Percentiles rank a stretch among this genome's conserved stretches.
phyloP scores from a whole-genome alignment of 441 rosid species.

The Populus tomentosa region DNA sequence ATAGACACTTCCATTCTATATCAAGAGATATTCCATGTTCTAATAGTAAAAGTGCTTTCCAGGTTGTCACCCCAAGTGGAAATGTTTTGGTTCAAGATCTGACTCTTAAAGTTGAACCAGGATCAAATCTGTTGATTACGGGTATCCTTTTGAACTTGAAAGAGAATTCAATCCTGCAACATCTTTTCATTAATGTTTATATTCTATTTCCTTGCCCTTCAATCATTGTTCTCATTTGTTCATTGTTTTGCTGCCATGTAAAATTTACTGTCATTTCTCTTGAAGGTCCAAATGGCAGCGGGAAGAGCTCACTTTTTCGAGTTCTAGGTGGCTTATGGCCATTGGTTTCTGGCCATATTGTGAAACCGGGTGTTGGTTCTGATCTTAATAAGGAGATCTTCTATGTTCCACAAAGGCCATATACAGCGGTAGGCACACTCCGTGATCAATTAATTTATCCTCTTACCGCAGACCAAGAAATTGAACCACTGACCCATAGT shows the following conservation, averaged over 20 bases:
- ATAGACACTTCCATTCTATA: not conserved
- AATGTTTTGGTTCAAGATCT: slow-evolving; percentile 95
- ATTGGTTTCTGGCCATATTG: slow-evolving; percentile 86
- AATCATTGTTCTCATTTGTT: not conserved
- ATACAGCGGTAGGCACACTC: slow-evolving; percentile 97
- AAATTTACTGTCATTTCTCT: slow-evolving; percentile 18
- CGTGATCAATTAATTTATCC: slow-evolving; percentile 99
- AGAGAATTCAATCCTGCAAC: slow-evolving; percentile 3
- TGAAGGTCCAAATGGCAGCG: slow-evolving; percentile 99
- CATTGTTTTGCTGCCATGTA: not conserved
- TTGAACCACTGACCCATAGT: slow-evolving; percentile 56
- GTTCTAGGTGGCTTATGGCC: slow-evolving; percentile 99
- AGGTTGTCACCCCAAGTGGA: slow-evolving; percentile 99
- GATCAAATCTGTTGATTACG: slow-evolving; percentile 96
- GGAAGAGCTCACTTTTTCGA: slow-evolving; percentile 99
- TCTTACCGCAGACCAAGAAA: slow-evolving; percentile 72
- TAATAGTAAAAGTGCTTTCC: slow-evolving; percentile 27
- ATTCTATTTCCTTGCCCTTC: slow-evolving; percentile 4
- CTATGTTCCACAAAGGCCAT: slow-evolving; percentile 98
- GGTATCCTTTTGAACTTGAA: slow-evolving; percentile 42
- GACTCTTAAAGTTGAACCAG: slow-evolving; percentile 82
- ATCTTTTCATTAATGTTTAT: not conserved
- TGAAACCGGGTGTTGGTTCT: slow-evolving; percentile 99
- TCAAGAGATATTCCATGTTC: slow-evolving; percentile 17
- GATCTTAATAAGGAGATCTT: slow-evolving; percentile 98